Conservation (phyloP, 805 yeast species). For the Cephaloascus albidus region DNA sequence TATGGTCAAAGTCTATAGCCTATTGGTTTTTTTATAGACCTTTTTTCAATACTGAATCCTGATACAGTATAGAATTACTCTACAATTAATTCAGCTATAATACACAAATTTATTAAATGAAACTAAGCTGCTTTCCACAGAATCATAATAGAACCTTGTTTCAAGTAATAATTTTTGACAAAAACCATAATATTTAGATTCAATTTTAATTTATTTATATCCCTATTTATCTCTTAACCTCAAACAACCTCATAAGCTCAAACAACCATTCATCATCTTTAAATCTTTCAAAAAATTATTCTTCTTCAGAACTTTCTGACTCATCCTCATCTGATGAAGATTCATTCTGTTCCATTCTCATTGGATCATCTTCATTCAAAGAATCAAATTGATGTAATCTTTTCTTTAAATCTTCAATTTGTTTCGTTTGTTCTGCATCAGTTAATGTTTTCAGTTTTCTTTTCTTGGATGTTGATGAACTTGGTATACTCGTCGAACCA, state of each 20-base stretch:
- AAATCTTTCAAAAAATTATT: conserved; percentile 25
- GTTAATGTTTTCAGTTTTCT: conserved; percentile 47
- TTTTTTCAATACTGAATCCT: too few relatives aligned
- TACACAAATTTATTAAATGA: neutral
- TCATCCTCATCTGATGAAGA: conserved; percentile 42
- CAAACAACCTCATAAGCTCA: too few relatives aligned
- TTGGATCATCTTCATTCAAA: conserved; percentile 33
- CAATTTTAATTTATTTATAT: too few relatives aligned
- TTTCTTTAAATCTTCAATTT: conserved; percentile 63
- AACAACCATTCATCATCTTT: too few relatives aligned
- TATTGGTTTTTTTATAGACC: too few relatives aligned
- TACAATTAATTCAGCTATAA: neutral
- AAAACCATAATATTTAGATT: too few relatives aligned
- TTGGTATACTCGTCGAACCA: conserved; percentile 6
- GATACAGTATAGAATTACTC: too few relatives aligned
- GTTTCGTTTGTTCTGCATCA: conserved; percentile 58
- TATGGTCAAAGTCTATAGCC: too few relatives aligned
- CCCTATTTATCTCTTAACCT: too few relatives aligned
- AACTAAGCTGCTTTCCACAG: too few relatives aligned
- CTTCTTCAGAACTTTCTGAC: conserved; percentile 66
- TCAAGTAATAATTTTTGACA: too few relatives aligned
- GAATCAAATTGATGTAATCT: conserved; percentile 67
- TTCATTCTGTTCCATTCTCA: conserved; percentile 22
- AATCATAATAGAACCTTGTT: too few relatives aligned
- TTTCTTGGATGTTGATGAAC: conserved; percentile 11